phyloP scores from a whole-genome alignment of 345 rosid genomes.

The Draba incana region DNA sequence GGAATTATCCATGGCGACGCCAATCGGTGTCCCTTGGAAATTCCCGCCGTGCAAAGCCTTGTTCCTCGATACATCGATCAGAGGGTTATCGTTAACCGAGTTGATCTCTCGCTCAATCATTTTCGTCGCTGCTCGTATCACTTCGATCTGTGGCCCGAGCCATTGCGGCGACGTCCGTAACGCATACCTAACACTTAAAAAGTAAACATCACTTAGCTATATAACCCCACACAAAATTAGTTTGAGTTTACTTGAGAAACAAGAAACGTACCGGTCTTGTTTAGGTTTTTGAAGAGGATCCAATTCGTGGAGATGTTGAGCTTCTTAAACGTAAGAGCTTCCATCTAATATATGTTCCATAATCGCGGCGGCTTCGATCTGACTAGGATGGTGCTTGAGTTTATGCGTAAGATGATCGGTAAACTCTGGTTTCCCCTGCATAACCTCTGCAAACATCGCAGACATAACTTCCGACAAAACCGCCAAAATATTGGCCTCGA shows the following conservation, averaged over 20 bases:
- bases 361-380: constrained; percentile 67
- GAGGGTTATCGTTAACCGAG: constrained; percentile 72
- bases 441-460: constrained; percentile 61
- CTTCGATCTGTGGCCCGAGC: constrained; percentile 68
- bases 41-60: constrained; percentile 75
- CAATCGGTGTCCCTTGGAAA: constrained; percentile 74
- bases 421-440: constrained; percentile 64
- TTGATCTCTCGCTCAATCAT: constrained; percentile 69
- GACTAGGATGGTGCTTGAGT: constrained; percentile 71
- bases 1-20: constrained; percentile 74
- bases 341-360: constrained; percentile 67
- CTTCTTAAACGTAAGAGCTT: constrained; percentile 57
- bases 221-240: neutral
- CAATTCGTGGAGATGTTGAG: constrained; percentile 52
- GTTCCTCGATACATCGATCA: constrained; percentile 71
- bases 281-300: constrained; percentile 64
- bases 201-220: neutral
- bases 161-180: constrained; percentile 64
- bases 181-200: constrained; percentile 42
- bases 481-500: constrained; percentile 54
- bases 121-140: constrained; percentile 55
- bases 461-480: constrained; percentile 58
- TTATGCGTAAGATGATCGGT: constrained; percentile 68
- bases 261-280: constrained; percentile 47
- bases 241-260: neutral